phyloP scores from a whole-genome alignment of 2,329 filamentous ascomycete species.

The Fusarium sp. region DNA sequence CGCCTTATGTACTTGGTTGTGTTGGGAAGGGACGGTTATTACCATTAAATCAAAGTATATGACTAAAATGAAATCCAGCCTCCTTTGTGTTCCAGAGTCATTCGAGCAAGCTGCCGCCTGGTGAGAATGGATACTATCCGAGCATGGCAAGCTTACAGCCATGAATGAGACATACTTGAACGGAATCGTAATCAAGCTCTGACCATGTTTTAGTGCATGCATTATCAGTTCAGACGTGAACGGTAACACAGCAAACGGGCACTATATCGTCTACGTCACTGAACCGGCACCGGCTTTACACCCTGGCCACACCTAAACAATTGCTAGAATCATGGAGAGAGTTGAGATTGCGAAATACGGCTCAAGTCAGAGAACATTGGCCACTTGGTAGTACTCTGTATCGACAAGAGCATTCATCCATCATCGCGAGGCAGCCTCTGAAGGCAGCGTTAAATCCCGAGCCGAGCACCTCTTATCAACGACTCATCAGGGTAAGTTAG shows the following conservation, averaged over 20 bases:
- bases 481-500: slow-evolving; percentile 40
- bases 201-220: slow-evolving; percentile 32
- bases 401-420: not conserved
- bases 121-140: not conserved
- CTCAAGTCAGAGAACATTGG: not conserved
- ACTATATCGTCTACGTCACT: slow-evolving; percentile 26
- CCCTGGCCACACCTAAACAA: not conserved
- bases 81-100: not conserved
- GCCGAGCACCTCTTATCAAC: slow-evolving; percentile 33
- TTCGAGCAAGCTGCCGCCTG: not conserved
- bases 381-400: not conserved
- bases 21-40: not conserved
- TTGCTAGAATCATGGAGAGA: not conserved
- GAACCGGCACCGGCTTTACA: not conserved
- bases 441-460: slow-evolving; percentile 5
- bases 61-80: not conserved
- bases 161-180: not conserved
- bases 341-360: not conserved
- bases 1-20: not conserved
- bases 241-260: slow-evolving; percentile 1
- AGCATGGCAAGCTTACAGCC: not conserved
- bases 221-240: slow-evolving; percentile 24
- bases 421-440: not conserved
- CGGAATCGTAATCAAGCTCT: slow-evolving; percentile 12
- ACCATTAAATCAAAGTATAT: not conserved